phyloP scores from a whole-genome alignment of 306 rosid genomes.

The Sicyos edulis region DNA sequence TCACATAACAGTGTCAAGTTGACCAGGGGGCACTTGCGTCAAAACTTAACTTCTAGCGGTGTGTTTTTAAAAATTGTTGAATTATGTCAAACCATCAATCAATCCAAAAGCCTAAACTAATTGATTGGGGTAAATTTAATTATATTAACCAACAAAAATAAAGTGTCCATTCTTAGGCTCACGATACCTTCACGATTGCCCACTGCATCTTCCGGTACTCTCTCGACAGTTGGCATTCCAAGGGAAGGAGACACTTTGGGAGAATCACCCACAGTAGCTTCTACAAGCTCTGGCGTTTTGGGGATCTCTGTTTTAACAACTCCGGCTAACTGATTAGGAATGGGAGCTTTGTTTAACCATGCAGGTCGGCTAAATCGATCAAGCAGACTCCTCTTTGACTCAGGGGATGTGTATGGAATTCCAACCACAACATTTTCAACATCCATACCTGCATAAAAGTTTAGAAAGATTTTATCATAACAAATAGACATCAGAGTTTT shows the following conservation, averaged over 20 bases:
- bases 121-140: no score
- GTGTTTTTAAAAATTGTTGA: neutral
- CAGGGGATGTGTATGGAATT: slow-evolving; percentile 10
- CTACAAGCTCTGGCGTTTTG: slow-evolving; percentile 8
- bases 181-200: slow-evolving; percentile 5
- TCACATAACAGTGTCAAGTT: neutral
- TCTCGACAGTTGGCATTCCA: slow-evolving; percentile 2
- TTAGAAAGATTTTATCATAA: neutral
- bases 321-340: slow-evolving; percentile 19
- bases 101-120: no score
- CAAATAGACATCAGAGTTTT: slow-evolving; percentile 1
- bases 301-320: slow-evolving; percentile 20
- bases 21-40: neutral
- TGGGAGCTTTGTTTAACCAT: neutral
- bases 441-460: neutral
- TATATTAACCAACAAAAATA: no score
- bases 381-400: slow-evolving; percentile 17
- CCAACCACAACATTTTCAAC: slow-evolving; percentile 12
- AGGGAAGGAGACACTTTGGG: neutral
- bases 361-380: slow-evolving; percentile 10
- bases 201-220: neutral
- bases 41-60: neutral
- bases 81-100: no score
- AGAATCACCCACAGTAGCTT: neutral
- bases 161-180: neutral